Evolutionary conservation across 345 rosid genomes (phyloP).

Genomic region (Crucihimalaya himalaica): DNA sequence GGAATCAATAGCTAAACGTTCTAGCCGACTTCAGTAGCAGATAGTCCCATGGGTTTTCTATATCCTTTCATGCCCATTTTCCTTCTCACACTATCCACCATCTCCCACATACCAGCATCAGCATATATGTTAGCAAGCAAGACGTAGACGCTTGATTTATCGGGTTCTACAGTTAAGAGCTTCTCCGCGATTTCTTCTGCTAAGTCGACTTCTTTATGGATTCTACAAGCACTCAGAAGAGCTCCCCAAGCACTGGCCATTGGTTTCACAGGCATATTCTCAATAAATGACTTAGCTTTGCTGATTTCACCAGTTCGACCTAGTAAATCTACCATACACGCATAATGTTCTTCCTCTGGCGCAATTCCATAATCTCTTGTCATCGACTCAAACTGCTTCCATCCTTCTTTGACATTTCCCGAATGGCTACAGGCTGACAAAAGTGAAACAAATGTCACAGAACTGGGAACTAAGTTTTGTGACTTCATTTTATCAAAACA

Average conservation of each 20-base stretch:
- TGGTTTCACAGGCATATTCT: slow-evolving; percentile 42
- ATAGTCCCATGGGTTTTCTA: slow-evolving; percentile 32
- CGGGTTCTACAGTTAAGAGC: slow-evolving; percentile 40
- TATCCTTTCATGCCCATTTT: slow-evolving; percentile 35
- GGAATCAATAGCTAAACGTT: slow-evolving; percentile 22
- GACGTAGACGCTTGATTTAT: slow-evolving; percentile 39
- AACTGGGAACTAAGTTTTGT: slow-evolving; percentile 40
- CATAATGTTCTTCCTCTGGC: slow-evolving; percentile 58
- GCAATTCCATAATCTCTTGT: slow-evolving; percentile 41
- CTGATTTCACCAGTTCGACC: slow-evolving; percentile 49
- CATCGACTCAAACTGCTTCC: slow-evolving; percentile 46
- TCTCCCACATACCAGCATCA: slow-evolving; percentile 45
- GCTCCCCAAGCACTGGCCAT: slow-evolving; percentile 53
- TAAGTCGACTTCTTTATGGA: slow-evolving; percentile 51
- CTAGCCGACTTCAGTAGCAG: slow-evolving; percentile 32
- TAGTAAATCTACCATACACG: slow-evolving; percentile 58
- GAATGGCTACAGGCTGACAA: slow-evolving; percentile 55
- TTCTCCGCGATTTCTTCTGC: slow-evolving; percentile 54
- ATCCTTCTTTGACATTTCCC: slow-evolving; percentile 51
- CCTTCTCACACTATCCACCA: slow-evolving; percentile 39
- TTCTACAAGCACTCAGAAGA: slow-evolving; percentile 52
- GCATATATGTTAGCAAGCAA: slow-evolving; percentile 48
- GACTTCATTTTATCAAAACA: slow-evolving; percentile 51
- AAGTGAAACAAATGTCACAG: slow-evolving; percentile 52
- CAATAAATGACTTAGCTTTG: slow-evolving; percentile 47